These are phyloP conservation scores for Macrolepiota fuliginosa DNA, from an alignment of 768 basidiomycete genomes.

Conservation along the genomic window DNA sequence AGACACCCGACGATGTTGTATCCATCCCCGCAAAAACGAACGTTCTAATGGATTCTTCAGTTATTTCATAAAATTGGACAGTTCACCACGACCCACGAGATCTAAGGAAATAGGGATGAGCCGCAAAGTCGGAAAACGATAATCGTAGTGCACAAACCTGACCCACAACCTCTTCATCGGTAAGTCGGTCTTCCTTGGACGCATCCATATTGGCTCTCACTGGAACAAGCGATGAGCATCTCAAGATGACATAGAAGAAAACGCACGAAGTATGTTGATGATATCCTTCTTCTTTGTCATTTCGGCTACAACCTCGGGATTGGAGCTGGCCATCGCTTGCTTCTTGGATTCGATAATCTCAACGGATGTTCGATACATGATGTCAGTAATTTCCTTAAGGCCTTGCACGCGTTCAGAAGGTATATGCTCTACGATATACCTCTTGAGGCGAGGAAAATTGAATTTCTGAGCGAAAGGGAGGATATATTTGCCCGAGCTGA, in stretches of 20 bases:
- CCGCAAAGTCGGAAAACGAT: neutral
- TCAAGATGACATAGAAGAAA: neutral
- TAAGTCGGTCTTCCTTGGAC: neutral
- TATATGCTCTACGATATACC: neutral
- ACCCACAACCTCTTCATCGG: neutral
- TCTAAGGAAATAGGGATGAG: neutral
- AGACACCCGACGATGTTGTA: neutral
- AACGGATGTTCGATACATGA: neutral
- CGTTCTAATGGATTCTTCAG: neutral
- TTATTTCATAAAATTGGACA: neutral
- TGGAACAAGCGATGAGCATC: neutral
- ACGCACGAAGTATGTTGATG: neutral
- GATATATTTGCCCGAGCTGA: neutral
- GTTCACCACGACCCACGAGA: neutral
- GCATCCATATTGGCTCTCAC: neutral
- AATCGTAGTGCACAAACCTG: neutral
- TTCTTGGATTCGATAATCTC: neutral
- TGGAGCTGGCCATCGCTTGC: neutral
- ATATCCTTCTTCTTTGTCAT: neutral
- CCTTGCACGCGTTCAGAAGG: neutral
- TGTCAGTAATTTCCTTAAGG: neutral
- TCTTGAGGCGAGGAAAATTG: neutral
- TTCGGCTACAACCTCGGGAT: neutral
- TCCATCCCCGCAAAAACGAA: neutral
- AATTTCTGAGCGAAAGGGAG: neutral